These are phyloP conservation scores for Daldinia childiae DNA, from an alignment of 495 filamentous ascomycete genomes.

Conservation along the genomic window DNA sequence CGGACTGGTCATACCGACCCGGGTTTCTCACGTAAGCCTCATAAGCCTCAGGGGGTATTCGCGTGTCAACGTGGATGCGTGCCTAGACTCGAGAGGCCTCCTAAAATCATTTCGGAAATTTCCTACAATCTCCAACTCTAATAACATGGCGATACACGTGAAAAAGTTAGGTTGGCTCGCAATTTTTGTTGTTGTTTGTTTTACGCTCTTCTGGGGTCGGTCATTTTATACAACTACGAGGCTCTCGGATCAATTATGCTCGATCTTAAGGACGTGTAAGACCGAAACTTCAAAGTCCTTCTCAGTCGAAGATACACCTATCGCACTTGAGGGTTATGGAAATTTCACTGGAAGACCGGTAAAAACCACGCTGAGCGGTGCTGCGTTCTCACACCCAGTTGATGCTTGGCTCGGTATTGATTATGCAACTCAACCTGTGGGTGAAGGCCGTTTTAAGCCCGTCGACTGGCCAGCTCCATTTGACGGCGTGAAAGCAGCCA, in stretches of 20 bases:
- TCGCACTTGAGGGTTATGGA: constrained; percentile 33
- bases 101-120: neutral
- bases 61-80: neutral
- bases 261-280: constrained; percentile 18
- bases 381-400: constrained; percentile 28
- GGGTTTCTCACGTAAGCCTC: constrained; percentile 1
- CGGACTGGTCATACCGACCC: neutral
- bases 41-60: constrained; percentile 28
- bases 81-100: constrained; percentile 13
- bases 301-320: constrained; percentile 26
- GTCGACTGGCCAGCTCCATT: constrained; percentile 35
- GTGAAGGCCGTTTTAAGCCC: constrained; percentile 35
- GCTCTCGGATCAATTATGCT: constrained; percentile 27
- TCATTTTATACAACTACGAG: constrained; percentile 24
- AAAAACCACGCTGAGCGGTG: constrained; percentile 29
- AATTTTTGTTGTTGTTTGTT: constrained; percentile 32
- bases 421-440: constrained; percentile 37
- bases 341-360: constrained; percentile 30
- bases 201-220: constrained; percentile 31
- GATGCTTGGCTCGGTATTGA: constrained; percentile 42
- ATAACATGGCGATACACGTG: constrained; percentile 26
- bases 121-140: neutral
- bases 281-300: constrained; percentile 3
- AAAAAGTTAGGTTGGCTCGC: constrained; percentile 33
- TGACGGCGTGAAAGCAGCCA: constrained; percentile 27